Evolutionary conservation across 495 filamentous ascomycete species (phyloP).

Genomic region (Rusavskia elegans): DNA sequence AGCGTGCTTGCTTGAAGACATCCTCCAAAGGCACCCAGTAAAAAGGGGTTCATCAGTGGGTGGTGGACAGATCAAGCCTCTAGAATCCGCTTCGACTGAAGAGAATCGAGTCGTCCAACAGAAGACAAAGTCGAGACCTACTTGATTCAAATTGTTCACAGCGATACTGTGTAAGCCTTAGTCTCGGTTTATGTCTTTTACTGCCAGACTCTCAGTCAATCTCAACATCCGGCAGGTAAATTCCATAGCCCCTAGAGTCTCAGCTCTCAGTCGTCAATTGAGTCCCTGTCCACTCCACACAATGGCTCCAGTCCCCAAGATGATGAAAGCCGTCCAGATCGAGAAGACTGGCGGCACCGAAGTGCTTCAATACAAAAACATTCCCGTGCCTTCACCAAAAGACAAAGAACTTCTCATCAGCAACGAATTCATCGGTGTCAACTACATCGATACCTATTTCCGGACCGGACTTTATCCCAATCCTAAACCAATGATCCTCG

Average conservation of each 20-base stretch:
- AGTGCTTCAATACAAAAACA: slow-evolving; percentile 57
- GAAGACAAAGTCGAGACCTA: too few species aligned
- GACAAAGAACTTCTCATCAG: slow-evolving; percentile 67
- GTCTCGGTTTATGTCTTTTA: neutral
- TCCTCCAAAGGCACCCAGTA: too few species aligned
- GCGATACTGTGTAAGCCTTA: too few species aligned
- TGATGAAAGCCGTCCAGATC: slow-evolving; percentile 64
- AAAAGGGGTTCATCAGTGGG: too few species aligned
- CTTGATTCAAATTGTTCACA: too few species aligned
- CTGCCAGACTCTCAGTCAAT: neutral
- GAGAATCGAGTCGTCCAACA: too few species aligned
- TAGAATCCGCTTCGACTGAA: too few species aligned
- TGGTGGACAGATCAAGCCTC: too few species aligned
- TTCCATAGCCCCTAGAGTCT: neutral
- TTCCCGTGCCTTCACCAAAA: slow-evolving; percentile 57
- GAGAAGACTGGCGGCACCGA: slow-evolving; percentile 64
- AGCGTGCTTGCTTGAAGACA: too few species aligned
- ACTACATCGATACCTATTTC: slow-evolving; percentile 78
- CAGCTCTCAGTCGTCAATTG: slow-evolving; percentile 5
- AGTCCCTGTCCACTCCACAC: slow-evolving; percentile 6
- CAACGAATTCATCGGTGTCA: slow-evolving; percentile 74
- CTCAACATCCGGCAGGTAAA: neutral
- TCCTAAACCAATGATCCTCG: slow-evolving; percentile 64
- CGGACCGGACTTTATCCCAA: slow-evolving; percentile 72
- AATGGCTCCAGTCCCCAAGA: slow-evolving; percentile 39